Evolutionary conservation across 2,329 filamentous ascomycete genomes (phyloP), one percentile per base, ranked within the genome.

Genomic region (Plectosphaerella sp.): DNA sequence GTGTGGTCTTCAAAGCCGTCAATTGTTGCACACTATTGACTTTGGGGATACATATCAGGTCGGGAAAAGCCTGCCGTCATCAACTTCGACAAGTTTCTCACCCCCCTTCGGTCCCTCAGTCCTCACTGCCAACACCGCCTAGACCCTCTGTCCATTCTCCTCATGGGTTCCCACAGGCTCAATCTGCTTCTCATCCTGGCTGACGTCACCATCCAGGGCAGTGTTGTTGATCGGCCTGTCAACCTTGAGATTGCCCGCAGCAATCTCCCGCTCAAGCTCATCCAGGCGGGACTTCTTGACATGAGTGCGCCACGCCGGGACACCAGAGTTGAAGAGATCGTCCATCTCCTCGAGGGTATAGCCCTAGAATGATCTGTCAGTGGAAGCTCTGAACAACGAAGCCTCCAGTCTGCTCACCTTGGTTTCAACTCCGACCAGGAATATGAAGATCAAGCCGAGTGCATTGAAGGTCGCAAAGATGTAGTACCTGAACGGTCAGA

Each of bases 301-400:
- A 35, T 61, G 64, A 6, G 67, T 73, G 65, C 75, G 79, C 84
- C 84, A 87, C 4, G 84, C 79, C 2, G 78, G 79, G 2, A 74
- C 63, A 1, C 79, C 80, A 8, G 77, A 75, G 58, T 82, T 75
- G 64, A 92, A 92, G 57, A 91, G 84, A 14, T 82, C 81, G 58
- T 89, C 87, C 66, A 91, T 85, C 64, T 92, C 87, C 63, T 92
- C 88, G 1, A 92, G 79, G 0, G 86, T 87, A 68, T 84, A 88
- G 12, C 87, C 87, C 39, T 58, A 35, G 2, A 35, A 9, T 2
- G n/a, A 43, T 25, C 6, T 22, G 36, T 48, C 14, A 48, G 47
- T 15, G 22, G 22, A 22, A 18, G 6, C 12, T 20, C 12, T 35
- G 5, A 16, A 16, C 14, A 11, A 48, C 14, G 4, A 45, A 16